Evolutionary conservation across 306 rosid genomes (phyloP).

Genomic region (Echinosophora koreensis): DNA sequence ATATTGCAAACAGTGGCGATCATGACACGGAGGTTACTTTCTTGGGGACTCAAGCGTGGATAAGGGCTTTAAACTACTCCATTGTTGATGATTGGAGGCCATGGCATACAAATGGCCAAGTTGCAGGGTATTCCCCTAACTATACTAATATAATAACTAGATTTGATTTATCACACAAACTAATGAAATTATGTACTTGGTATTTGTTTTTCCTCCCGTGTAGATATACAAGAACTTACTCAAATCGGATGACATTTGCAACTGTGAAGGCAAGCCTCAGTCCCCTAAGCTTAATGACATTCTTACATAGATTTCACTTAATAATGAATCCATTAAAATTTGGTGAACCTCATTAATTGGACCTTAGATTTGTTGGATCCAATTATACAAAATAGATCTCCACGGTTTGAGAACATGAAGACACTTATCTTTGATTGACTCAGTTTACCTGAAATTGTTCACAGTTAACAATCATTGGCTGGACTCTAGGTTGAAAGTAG

Average conservation of each 20-base stretch:
- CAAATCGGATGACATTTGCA: constrained; percentile 77
- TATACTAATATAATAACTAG: not conserved
- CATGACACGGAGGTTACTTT: constrained; percentile 56
- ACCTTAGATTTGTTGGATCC: not conserved
- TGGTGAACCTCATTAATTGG: not conserved
- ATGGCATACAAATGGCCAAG: constrained; percentile 63
- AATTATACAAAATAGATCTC: not conserved
- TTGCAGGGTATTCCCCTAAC: constrained; percentile 64
- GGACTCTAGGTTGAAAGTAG: no score
- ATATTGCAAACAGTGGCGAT: constrained; percentile 62
- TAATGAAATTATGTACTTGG: not conserved
- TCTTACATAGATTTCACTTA: not conserved
- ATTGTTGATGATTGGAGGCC: constrained; percentile 78
- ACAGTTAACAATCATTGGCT: not conserved
- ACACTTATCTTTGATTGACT: not conserved
- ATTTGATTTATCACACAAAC: not conserved
- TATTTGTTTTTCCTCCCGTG: not conserved
- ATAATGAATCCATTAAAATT: not conserved
- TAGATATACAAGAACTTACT: constrained; percentile 71
- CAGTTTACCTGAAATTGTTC: not conserved
- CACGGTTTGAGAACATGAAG: not conserved
- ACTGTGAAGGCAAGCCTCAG: constrained; percentile 67
- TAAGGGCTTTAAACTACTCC: constrained; percentile 66
- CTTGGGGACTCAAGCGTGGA: constrained; percentile 75
- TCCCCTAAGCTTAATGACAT: not conserved